Base-by-base conservation (phyloP, 805 yeast genomes). In the Ogataea siamensis region DNA sequence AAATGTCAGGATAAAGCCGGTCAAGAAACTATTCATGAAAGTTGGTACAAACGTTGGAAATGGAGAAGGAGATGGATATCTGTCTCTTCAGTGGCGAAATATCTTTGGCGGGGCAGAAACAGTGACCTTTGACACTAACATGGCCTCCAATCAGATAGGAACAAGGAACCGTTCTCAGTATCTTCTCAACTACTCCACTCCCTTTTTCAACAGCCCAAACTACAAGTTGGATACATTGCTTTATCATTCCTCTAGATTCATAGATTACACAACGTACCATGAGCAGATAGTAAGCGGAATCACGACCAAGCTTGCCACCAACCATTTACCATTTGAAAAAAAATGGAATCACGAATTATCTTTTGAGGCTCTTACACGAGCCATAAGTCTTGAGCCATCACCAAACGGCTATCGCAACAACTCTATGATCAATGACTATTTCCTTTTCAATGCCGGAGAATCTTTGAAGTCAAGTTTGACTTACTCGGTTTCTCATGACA, bases 31-130 rank as follows among this genome's bases (percentile, higher is more conserved):
- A 51, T 72, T 75, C 43, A 89, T 95, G 37, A 85, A 84, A 51
- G 86, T 97, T 1, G 99, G 99, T 4, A 93, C 98, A 2, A 89
- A 88, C 60, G 76, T 93, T 6, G 98, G 98, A 2, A 91, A 93
- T 56, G 95, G 95, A 21, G 98, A 93, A 66, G 99, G 97, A 20
- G 93, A 86, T 55, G 98, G 97, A 1, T 88, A 89, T 55, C 71
- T 87, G 32, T 81, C 86, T 21, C 76, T 89, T 39, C 88, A 79
- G 58, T 66, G 73, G 55, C 67, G 67, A 37, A 76, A 76, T 50
- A 53, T 76, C 13, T 73, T 75, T 60, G 82, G 81, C 0, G 82
- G 81, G 7, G 80, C 73, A 3, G 82, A 76, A 46, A 60, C 58
- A 24, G 46, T 76, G 21, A 63, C 64, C 21, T 70, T 76, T 40